A percentile compares a stretch with the other conserved stretches of the same genome.
Conservation (phyloP, 371 early-diverging fungal genomes). For the Mucor lusitanicus region DNA sequence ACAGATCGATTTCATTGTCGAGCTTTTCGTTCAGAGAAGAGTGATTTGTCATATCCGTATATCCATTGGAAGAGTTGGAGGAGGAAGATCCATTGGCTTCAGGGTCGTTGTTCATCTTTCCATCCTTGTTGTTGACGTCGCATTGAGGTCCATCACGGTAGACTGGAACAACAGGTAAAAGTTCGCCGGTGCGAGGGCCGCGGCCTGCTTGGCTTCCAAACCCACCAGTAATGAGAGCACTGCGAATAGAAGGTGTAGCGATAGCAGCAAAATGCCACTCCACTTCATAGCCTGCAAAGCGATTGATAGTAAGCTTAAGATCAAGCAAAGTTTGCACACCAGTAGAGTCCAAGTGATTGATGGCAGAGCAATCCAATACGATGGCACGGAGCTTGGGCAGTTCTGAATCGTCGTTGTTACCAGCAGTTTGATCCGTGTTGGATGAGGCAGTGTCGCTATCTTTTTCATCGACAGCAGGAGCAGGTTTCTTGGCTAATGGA, state of each 20-base stretch:
- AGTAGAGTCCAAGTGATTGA: slow-evolving; percentile 54
- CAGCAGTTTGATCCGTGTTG: slow-evolving; percentile 3
- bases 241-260: slow-evolving; percentile 18
- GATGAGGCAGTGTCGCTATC: not conserved
- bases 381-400: slow-evolving; percentile 49
- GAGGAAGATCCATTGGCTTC: not conserved
- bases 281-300: slow-evolving; percentile 22
- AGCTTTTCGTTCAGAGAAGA: not conserved
- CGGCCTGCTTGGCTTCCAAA: slow-evolving; percentile 25
- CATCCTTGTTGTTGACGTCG: slow-evolving; percentile 4
- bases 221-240: slow-evolving; percentile 20
- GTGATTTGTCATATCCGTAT: not conserved
- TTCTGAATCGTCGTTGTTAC: not conserved
- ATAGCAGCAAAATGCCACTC: slow-evolving; percentile 33
- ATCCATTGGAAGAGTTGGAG: not conserved
- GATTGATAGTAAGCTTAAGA: slow-evolving; percentile 18
- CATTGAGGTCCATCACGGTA: slow-evolving; percentile 21
- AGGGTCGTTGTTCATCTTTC: not conserved
- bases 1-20: slow-evolving; percentile 2
- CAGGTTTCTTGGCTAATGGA: slow-evolving; percentile 12
- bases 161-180: slow-evolving; percentile 26
- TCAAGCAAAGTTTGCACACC: slow-evolving; percentile 27
- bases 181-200: slow-evolving; percentile 18
- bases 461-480: slow-evolving; percentile 18
- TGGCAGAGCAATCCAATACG: slow-evolving; percentile 61